Base-by-base conservation (phyloP, 805 yeast species). In the Teunomyces funiuensis region DNA sequence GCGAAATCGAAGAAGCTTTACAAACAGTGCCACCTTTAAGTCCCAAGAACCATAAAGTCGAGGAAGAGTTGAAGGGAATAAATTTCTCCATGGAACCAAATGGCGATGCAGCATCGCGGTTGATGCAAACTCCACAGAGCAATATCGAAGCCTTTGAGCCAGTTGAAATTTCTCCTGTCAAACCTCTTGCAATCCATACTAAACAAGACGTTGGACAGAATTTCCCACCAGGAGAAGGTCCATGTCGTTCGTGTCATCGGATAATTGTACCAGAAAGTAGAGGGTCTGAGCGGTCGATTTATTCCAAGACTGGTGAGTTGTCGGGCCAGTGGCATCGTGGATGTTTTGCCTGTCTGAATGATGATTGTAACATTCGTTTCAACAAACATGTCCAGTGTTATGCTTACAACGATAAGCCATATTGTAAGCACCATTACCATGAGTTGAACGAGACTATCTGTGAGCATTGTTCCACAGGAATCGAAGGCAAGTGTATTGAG, bases 301-400 rank as follows among this genome's bases (percentile, higher is more conserved):
- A 82, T 63, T 87, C 96, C n/a, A 85, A 82, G 51, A 86, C 85
- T 41, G 85, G 83, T n/a, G 89, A 83, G 54, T 66, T 85, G 34
- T 77, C 88, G 1, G 98, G 97, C 0, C 91, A 89, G 58, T 93
- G 98, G 98, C 99, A 93, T 58, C 74, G 95, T 28, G 63, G 72
- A 11, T 93, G 99, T 59, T 91, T 93, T 69, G 67, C 69, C 10
- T 93, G 99, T 68, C 64, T 72, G 14, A 52, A 60, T 43, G 52
- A 47, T 1, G 62, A 70, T 9, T 91, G 98, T 66, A 63, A 62
- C 6, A 56, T 71, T 2, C 63, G 61, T 28, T 85, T 86, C 62
- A 73, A 70, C 48, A 85, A 80, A 53, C 72, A 76, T 9, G 76
- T 77, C 13, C 77, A 79, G 18, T 83, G 89, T 52, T 93, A 90